Base-by-base conservation (phyloP, 2,329 filamentous ascomycete genomes). In the Dendryphion nanum region DNA sequence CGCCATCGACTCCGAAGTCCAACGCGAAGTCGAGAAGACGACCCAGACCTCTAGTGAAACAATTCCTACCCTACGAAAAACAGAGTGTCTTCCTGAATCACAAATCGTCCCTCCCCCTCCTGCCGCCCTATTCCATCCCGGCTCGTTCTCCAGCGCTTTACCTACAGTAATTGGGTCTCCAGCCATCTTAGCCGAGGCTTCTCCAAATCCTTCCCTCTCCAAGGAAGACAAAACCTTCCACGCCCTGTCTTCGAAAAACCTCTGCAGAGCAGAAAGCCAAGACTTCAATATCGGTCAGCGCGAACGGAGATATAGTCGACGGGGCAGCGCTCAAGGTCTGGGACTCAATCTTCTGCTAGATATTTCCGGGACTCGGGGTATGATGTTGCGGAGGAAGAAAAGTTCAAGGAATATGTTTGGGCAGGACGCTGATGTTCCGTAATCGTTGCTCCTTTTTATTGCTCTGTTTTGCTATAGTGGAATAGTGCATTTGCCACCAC, bases 361-460 rank as follows among this genome's bases (percentile, higher is more conserved):
- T 30, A 52, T 55, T 4, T 64, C 61, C 0, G 59, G 59, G 5
- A 59, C 60, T 0, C 49, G 59, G 30, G 60, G 54, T 2, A 62
- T 64, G 57, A 35, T 62, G 17, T 34, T 58, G 36, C 45, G 61
- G 37, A n/a, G n/a, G n/a, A n/a, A n/a, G n/a, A n/a, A n/a, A n/a
- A n/a, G n/a, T n/a, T n/a, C n/a, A n/a, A n/a, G n/a, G n/a, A n/a
- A n/a, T n/a, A n/a, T n/a, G n/a, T n/a, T n/a, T n/a, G n/a, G n/a
- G n/a, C n/a, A n/a, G n/a, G n/a, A n/a, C n/a, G n/a, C n/a, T n/a
- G n/a, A n/a, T n/a, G n/a, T n/a, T n/a, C n/a, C n/a, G n/a, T n/a
- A n/a, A n/a, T n/a, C n/a, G n/a, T n/a, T n/a, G n/a, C n/a, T n/a
- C n/a, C n/a, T n/a, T n/a, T n/a, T n/a, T n/a, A n/a, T n/a, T n/a